A percentile compares a stretch with the other conserved stretches of the same genome.
Conservation (phyloP, 331 rosid genomes). For the Acacia concinna region DNA sequence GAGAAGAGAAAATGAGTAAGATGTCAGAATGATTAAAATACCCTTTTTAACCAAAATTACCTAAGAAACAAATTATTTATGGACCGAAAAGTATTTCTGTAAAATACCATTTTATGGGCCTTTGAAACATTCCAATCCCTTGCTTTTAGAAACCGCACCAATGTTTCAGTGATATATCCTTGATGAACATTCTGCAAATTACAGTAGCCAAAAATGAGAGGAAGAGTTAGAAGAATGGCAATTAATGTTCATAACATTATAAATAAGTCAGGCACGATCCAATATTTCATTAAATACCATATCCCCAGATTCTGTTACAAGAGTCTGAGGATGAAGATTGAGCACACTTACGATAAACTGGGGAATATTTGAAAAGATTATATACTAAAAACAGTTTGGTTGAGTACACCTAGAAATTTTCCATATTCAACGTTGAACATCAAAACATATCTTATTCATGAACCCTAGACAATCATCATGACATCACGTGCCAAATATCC, state of each 20-base stretch:
- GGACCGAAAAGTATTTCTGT: too few species aligned
- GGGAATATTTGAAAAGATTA: not conserved
- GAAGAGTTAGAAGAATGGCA: not conserved
- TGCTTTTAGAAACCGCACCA: conserved; percentile 82
- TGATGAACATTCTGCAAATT: conserved; percentile 82
- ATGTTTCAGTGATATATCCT: conserved; percentile 61
- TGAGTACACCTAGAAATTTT: conserved; percentile 14
- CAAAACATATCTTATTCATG: conserved; percentile 36
- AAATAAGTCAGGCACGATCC: not conserved
- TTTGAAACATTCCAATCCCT: conserved; percentile 77
- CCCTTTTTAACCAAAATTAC: too few species aligned
- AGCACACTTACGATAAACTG: not conserved
- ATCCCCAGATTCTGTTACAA: not conserved
- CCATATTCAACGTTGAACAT: conserved; percentile 28
- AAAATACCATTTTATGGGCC: conserved; percentile 85
- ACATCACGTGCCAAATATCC: not conserved
- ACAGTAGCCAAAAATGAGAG: too few species aligned
- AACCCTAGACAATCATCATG: conserved; percentile 5
- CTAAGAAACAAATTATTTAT: too few species aligned
- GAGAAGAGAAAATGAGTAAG: too few species aligned
- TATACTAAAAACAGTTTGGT: conserved; percentile 17
- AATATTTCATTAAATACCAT: conserved; percentile 20
- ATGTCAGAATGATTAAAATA: too few species aligned
- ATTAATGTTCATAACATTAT: not conserved
- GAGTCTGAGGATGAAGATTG: not conserved